Evolutionary conservation across 1,284 basidiomycete species (phyloP).

Genomic region (Apiotrichum siamense): DNA sequence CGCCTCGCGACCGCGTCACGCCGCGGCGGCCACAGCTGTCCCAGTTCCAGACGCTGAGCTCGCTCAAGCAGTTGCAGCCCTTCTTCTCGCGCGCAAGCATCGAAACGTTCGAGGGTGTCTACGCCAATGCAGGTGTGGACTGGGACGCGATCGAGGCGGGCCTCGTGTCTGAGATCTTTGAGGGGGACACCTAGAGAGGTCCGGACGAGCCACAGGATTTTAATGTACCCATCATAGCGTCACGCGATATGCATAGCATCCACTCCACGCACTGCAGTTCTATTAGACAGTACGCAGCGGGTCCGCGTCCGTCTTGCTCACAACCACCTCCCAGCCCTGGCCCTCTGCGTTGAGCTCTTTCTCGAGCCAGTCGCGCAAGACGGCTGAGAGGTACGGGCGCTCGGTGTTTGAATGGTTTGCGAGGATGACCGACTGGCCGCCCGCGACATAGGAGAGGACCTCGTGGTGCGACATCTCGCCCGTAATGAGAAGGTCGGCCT

Average conservation of each 20-base stretch:
- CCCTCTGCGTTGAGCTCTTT: constrained; percentile 50
- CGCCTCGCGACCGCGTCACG: not conserved
- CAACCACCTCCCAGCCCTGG: constrained; percentile 14
- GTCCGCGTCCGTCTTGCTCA: constrained; percentile 14
- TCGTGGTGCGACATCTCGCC: constrained; percentile 94
- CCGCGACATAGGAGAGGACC: constrained; percentile 66
- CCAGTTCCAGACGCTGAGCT: constrained; percentile 63
- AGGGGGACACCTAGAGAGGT: constrained; percentile 41
- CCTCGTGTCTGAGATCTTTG: constrained; percentile 80
- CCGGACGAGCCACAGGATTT: too few species aligned
- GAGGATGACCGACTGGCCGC: constrained; percentile 68
- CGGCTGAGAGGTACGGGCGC: constrained; percentile 67
- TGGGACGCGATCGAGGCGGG: constrained; percentile 78
- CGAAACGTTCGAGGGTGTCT: constrained; percentile 80
- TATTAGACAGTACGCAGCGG: constrained; percentile 15
- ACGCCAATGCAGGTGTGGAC: constrained; percentile 64
- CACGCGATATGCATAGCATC: too few species aligned
- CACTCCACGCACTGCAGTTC: too few species aligned
- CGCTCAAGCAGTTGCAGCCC: constrained; percentile 69
- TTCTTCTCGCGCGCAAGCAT: constrained; percentile 88
- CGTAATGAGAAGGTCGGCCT: constrained; percentile 77
- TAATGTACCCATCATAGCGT: too few species aligned
- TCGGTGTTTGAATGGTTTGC: constrained; percentile 86
- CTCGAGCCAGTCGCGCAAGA: constrained; percentile 59
- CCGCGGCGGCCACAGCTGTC: constrained; percentile 69